Base-by-base conservation (phyloP, 2,329 filamentous ascomycete species). In the Penicillium frequentans region DNA sequence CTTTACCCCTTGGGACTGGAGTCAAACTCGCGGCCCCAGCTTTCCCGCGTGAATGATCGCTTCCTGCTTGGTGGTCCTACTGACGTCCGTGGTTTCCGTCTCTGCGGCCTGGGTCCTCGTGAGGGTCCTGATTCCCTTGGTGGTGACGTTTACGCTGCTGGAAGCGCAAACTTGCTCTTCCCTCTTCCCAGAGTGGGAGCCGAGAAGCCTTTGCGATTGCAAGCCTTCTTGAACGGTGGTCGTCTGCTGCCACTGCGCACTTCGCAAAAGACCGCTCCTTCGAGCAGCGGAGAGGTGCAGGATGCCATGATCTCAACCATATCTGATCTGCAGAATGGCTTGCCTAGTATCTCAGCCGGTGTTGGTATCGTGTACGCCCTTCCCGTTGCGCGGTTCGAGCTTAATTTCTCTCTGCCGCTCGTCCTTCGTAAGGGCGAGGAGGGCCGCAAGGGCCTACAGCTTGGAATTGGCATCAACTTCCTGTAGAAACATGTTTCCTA, bases 391-490 rank as follows among this genome's bases (percentile, higher is more conserved):
- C 81, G 95, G 55, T 97, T 99, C 63, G 95, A 99, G 79, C 81
- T 99, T 65, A 99, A 99, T 76, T 96, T 99, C 73, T 92, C 90
- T 67, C 75, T 99, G 64, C 95, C 95, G 1, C 74, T 99, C 57
- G 88, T 93, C 19, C 75, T 91, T 68, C 84, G 95, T 57, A 88
- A 84, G 62, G 92, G 91, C 35, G 95, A 99, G 77, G 88, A 95
- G 66, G 88, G 86, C 16, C 86, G 93, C 54, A 99, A 99, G 78
- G 95, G 95, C 1, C 72, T 99, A 62, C 92, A 95, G 73, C 88
- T 99, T 68, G 95, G 95, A n/a, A 91, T 99, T 42, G 95, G 95
- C 49, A 92, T 99, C 70, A 96, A 90, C 77, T 97, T 99, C 73
- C 78, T 98, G 82, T 98, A 89, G 64, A 70, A 66, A 69, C 55